Evolutionary conservation across 176 grass and related monocot species (phyloP), one percentile per base, ranked within the genome.

Genomic region (Eleusine coracana): DNA sequence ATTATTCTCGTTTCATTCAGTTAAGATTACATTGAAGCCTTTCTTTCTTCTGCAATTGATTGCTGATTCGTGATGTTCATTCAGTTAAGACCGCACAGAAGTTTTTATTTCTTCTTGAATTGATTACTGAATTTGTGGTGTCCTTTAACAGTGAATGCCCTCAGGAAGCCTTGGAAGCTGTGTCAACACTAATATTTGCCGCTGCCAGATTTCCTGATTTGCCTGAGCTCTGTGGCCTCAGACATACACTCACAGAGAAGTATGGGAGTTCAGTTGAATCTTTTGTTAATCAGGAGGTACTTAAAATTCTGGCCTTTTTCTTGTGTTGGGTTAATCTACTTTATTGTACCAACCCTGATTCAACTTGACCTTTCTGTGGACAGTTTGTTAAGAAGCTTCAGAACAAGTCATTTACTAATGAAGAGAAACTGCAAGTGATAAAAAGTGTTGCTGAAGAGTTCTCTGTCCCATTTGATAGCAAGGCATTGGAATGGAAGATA

Each of bases 331-430:
- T 74, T 83, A 70, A 62, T 68, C 41, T 80, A 28, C 20, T 74
- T 52, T 90, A 48, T 40, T 82, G 25, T 34, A 66, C 11, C 25
- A 66, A 36, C 29, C 88, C 52, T 76, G 79, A 76, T 29, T 81
- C 74, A 41, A 72, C 28, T 81, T 74, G 27, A 79, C 21, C 45
- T 64, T 73, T 70, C 5, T 67, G 50, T 84, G 75, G 27, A 42
- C 91, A 99, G 96, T 99, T 99, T 81, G 83, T 96, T 89, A 80
- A 92, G 85, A 94, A 86, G 64, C 83, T 93, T 86, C 93, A 89
- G 77, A 82, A 83, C 60, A 92, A 93, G 71, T 88, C 93, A 78
- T 96, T 96, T 87, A 83, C 96, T 73, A 76, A 87, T 37, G 91
- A 99, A 82, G 87, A 96, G 85, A 99, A 96, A 80, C 61, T 94